These are phyloP conservation scores for Oryza rufipogon DNA, from an alignment of 176 grass and related monocot genomes.

Conservation along the genomic window DNA sequence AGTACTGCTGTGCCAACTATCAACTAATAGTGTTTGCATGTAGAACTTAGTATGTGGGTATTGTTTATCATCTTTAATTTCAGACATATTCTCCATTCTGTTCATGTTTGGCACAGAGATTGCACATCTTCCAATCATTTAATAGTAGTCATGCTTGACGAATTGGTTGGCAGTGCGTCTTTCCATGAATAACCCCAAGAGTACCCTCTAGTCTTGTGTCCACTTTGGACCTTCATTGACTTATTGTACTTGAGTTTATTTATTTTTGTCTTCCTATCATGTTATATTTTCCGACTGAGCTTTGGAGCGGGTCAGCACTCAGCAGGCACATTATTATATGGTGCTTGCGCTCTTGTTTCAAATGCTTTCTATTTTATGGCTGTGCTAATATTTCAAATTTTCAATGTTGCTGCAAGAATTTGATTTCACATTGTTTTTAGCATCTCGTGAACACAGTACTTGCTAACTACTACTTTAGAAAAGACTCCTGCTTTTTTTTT, in stretches of 20 bases:
- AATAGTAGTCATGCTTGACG: background rate
- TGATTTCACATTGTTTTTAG: background rate
- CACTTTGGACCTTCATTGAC: background rate
- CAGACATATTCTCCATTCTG: background rate
- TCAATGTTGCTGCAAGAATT: background rate
- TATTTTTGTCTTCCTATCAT: background rate
- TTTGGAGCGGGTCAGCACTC: background rate
- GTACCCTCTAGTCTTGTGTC: background rate
- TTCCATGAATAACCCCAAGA: background rate
- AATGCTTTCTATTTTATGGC: background rate
- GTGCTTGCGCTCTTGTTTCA: background rate
- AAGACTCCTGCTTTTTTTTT: background rate
- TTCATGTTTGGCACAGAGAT: background rate
- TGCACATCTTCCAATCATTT: background rate
- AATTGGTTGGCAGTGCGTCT: background rate
- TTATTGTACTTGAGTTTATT: background rate
- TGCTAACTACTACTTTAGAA: background rate
- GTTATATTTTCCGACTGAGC: background rate
- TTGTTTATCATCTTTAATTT: background rate
- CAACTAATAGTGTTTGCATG: background rate
- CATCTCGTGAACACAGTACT: background rate
- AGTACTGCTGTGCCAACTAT: background rate
- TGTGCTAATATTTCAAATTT: background rate
- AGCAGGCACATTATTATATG: background rate
- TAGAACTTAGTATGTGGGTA: background rate